phyloP scores from a whole-genome alignment of 768 basidiomycete genomes.

The Boletellus ananiceps region DNA sequence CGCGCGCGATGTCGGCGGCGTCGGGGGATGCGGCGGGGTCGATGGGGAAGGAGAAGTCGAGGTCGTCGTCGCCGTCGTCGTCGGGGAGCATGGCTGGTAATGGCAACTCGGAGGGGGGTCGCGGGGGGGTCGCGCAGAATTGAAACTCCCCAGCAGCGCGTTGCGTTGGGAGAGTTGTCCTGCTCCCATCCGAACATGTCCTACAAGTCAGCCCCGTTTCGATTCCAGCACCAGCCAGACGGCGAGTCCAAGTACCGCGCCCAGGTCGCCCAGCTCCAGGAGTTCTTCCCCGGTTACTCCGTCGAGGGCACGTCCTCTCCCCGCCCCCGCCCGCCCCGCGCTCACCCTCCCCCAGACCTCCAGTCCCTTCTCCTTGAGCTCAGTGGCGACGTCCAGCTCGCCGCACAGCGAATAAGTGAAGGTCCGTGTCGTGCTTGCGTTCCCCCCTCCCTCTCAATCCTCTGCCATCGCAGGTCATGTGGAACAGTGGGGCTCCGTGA shows the following conservation, averaged over 20 bases:
- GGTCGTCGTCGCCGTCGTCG: constrained; percentile 17
- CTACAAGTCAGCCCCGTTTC: constrained; percentile 30
- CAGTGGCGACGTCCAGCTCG: constrained; percentile 62
- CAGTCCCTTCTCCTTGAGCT: constrained; percentile 64
- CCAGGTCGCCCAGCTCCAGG: constrained; percentile 61
- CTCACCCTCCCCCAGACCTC: constrained; percentile 46
- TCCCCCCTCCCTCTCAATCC: constrained; percentile 6
- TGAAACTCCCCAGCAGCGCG: constrained; percentile 22
- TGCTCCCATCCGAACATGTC: constrained; percentile 18
- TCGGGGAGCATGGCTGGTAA: background rate
- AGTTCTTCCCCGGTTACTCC: constrained; percentile 67
- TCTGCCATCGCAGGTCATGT: constrained; percentile 50
- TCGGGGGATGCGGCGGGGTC: constrained; percentile 41
- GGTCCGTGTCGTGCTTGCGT: constrained; percentile 36
- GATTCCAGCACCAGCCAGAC: constrained; percentile 14
- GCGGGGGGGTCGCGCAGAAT: constrained; percentile 6
- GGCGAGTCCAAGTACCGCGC: constrained; percentile 42
- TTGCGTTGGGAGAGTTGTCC: background rate
- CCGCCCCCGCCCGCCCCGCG: constrained; percentile 10
- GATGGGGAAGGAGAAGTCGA: constrained; percentile 18
- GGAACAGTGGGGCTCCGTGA: constrained; percentile 79
- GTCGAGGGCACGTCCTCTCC: constrained; percentile 49
- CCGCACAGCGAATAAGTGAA: constrained; percentile 71
- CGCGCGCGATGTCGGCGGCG: constrained; percentile 56
- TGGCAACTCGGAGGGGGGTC: constrained; percentile 12